Evolutionary conservation across 2,329 filamentous ascomycete species (phyloP), one percentile per base, ranked within the genome.

Genomic region (Alternaria sp.): DNA sequence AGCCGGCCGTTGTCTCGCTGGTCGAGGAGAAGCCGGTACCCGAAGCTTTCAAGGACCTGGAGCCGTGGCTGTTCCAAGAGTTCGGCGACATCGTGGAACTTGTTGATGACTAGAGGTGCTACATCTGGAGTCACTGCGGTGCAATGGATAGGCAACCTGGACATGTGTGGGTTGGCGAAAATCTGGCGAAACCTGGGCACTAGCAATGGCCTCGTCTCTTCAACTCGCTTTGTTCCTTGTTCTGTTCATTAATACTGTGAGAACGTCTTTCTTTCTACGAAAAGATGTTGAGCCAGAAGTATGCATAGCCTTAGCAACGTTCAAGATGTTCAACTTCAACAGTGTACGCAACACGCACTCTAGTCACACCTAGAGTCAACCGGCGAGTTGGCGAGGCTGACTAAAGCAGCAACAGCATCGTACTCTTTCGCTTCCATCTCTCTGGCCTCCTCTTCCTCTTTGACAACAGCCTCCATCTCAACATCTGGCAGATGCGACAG

Each of bases 51-150:
- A 72, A 78, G 50, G 78, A 74, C 50, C 66, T 82, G 2, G 76
- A 81, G 46, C 71, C 74, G 2, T 82, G 80, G 79, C 62, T 82
- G 6, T 71, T 78, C 15, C 61, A 71, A 28, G 79, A 82, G 62
- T 81, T 80, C 54, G 81, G 80, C 11, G 75, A 79, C 55, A 74
- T 77, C n/a, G 73, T 82, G 21, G 79, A 82, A 59, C 71, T 82
- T 36, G 65, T 76, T 32, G 73, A 77, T 50, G 67, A 66, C 12
- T 69, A 56, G 67, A 40, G 9, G 15, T 4, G 17, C 17, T 26
- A 21, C 3, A 23, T 49, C 8, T 21, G 3, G 15, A 13, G 13
- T 9, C 25, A 13, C 4, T 28, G 28, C 4, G 9, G 26, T 9
- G 15, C 17, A 12, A 25, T 32, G 3, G 12, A 15, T 23, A 44